Base-by-base conservation (phyloP, 495 filamentous ascomycete species). In the Rusavskia elegans region DNA sequence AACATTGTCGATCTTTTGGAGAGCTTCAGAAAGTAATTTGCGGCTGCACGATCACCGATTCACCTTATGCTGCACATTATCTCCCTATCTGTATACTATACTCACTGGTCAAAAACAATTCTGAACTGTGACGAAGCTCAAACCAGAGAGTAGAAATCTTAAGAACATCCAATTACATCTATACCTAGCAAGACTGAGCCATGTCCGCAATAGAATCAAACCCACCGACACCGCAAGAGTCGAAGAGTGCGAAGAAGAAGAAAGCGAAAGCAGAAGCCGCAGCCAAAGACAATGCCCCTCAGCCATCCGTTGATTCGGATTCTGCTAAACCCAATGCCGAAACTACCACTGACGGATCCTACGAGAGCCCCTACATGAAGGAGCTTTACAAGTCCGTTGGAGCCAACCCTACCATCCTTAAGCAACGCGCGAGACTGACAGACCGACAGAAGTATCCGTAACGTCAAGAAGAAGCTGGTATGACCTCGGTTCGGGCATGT, bases 381-480 rank as follows among this genome's bases (percentile, higher is more conserved):
- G 89, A 96, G 59, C 72, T 95, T 19, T 77, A 87, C 56, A 95
- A 89, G 87, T 93, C 65, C 61, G 82, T 35, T 27, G 32, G 32
- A 35, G 32, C 32, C 25, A 11, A 10, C 13, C 32, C 32, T 14
- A 35, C 32, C 13, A 1, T 35, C 32, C 9, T 2, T 11, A 35
- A 35, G 32, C 32, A 3, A 35, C 10, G 32, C 9, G 32, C 13
- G 32, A 14, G 32, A 35, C 32, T 42, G 20, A 42, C n/a, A 17
- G 8, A 19, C 35, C 29, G 49, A 25, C 61, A 94, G 87, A 74
- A 82, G 72, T 66, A 81, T 95, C 60, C 89, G 89, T 61, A 89
- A 85, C 62, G 66, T 86, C 45, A 77, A 77, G 64, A 96, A 96
- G 74, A 93, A 92, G 69, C 76, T 95, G 57, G 86, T 92, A 70